These are phyloP conservation scores for Podaxis sp. DNA, from an alignment of 768 basidiomycete genomes.

Conservation along the genomic window DNA sequence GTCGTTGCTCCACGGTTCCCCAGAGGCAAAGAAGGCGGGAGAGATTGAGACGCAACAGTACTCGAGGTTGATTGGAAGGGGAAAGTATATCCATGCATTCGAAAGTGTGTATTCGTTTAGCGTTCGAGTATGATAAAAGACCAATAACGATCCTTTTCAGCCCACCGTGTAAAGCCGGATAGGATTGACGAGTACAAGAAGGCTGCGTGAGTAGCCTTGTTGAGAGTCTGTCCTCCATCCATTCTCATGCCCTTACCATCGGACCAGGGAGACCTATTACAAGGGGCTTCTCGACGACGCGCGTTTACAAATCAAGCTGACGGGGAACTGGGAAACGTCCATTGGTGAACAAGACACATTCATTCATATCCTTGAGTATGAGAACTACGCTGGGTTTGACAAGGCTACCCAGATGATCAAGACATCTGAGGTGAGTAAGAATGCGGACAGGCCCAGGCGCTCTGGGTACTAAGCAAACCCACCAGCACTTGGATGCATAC, in stretches of 20 bases:
- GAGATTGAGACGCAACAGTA: constrained; percentile 77
- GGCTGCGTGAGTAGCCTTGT: constrained; percentile 61
- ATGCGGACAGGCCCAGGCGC: background rate
- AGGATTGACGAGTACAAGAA: constrained; percentile 79
- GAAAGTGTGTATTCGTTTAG: constrained; percentile 53
- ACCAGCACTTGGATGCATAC: constrained; percentile 64
- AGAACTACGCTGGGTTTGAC: constrained; percentile 89
- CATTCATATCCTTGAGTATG: constrained; percentile 81
- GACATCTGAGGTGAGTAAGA: constrained; percentile 54
- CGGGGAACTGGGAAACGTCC: constrained; percentile 89
- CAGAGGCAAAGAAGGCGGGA: constrained; percentile 81
- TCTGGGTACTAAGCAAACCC: constrained; percentile 3
- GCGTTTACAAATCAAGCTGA: constrained; percentile 77
- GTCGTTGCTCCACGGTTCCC: constrained; percentile 92
- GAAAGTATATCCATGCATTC: constrained; percentile 91
- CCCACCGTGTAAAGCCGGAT: constrained; percentile 83
- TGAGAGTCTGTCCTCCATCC: background rate
- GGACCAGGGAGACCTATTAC: constrained; percentile 75
- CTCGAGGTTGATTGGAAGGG: constrained; percentile 82
- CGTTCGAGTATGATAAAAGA: background rate
- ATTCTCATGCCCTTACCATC: constrained; percentile 1
- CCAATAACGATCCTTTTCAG: constrained; percentile 33
- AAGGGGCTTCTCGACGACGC: constrained; percentile 70
- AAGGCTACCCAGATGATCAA: constrained; percentile 61
- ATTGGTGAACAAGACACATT: constrained; percentile 91